These are phyloP conservation scores for Hansenula anomala DNA, from an alignment of 1,139 yeast species.

Conservation along the genomic window DNA sequence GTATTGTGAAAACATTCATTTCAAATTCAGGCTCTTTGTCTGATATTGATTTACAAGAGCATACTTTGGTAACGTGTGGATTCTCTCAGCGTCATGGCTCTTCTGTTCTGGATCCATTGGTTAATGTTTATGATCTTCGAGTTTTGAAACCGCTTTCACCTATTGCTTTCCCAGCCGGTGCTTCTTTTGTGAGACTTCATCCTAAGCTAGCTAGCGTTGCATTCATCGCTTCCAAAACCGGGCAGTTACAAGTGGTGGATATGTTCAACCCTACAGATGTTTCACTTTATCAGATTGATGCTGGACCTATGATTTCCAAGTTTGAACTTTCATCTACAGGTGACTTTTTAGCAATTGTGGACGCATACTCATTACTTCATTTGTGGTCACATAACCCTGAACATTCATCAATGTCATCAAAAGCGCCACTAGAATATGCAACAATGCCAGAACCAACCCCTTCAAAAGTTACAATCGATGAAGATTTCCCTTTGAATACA, in stretches of 20 bases:
- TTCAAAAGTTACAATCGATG: constrained; percentile 24
- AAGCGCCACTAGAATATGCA: constrained; percentile 29
- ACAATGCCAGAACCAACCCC: constrained; percentile 31
- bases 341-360: constrained; percentile 68
- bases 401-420: constrained; percentile 28
- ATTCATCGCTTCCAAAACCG: constrained; percentile 67
- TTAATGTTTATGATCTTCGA: constrained; percentile 76
- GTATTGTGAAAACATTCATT: constrained; percentile 53
- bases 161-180: constrained; percentile 86
- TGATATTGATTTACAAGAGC: constrained; percentile 74
- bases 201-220: constrained; percentile 83
- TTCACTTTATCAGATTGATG: constrained; percentile 54
- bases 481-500: constrained; percentile 54
- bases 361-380: constrained; percentile 58
- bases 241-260: constrained; percentile 84
- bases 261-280: constrained; percentile 70
- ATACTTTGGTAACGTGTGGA: constrained; percentile 80
- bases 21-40: constrained; percentile 77
- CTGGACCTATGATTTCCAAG: constrained; percentile 47
- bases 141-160: constrained; percentile 74
- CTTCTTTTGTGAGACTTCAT: constrained; percentile 77
- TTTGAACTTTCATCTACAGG: constrained; percentile 77
- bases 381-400: constrained; percentile 58
- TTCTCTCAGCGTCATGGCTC: constrained; percentile 54
- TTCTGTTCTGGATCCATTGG: constrained; percentile 64